These are phyloP conservation scores for Aspergillus sparsus DNA, from an alignment of 495 filamentous ascomycete species.

Conservation along the genomic window DNA sequence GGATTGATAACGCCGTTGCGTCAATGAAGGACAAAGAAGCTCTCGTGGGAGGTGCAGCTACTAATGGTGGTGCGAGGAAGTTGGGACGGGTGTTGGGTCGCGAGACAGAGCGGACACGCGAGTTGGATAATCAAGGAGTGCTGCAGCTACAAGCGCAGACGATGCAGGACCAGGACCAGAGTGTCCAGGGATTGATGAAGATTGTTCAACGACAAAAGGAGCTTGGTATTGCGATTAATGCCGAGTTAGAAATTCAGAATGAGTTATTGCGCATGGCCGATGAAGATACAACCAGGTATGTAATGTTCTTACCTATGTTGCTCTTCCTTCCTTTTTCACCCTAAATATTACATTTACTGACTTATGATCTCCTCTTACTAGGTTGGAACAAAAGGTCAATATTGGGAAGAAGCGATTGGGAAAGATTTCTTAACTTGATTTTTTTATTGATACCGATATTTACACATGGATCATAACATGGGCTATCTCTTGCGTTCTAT, in stretches of 20 bases:
- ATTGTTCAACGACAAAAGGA: constrained; percentile 80
- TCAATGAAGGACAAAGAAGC: constrained; percentile 57
- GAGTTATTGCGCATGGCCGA: constrained; percentile 75
- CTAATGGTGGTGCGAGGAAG: constrained; percentile 23
- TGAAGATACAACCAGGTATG: constrained; percentile 67
- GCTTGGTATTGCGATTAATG: constrained; percentile 80
- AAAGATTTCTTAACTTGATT: constrained; percentile 61
- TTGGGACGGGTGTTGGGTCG: constrained; percentile 77
- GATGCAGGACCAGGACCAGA: constrained; percentile 83
- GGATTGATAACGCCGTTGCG: constrained; percentile 48
- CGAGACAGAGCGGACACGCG: constrained; percentile 84
- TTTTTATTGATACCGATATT: background rate
- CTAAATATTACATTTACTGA: constrained; percentile 21
- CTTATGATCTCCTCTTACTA: constrained; percentile 23
- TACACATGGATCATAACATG: background rate
- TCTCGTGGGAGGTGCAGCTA: constrained; percentile 37
- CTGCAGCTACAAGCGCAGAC: constrained; percentile 79
- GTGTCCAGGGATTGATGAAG: constrained; percentile 72
- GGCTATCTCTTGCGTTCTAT: background rate
- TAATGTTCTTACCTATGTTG: constrained; percentile 16
- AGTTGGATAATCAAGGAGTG: constrained; percentile 88
- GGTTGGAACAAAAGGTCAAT: constrained; percentile 73
- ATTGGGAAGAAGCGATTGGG: constrained; percentile 80
- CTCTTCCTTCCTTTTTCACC: background rate
- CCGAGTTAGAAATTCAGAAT: constrained; percentile 83